Evolutionary conservation across 2,329 filamentous ascomycete genomes (phyloP).

Genomic region (Didymella sp.): DNA sequence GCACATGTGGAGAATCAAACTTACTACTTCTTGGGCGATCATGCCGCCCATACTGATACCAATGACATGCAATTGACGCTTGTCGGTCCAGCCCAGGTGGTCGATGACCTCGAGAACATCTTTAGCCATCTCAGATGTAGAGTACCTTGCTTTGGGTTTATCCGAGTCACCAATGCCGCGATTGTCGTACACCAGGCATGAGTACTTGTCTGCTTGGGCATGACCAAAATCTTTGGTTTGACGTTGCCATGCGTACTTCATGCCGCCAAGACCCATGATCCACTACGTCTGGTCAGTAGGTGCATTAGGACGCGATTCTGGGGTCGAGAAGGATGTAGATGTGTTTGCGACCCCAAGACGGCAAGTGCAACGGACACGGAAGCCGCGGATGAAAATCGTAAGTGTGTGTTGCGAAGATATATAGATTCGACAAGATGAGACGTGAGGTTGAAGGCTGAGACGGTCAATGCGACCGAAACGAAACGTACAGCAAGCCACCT

Average conservation of each 20-base stretch:
- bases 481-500: constrained; percentile 35
- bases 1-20: constrained; percentile 22
- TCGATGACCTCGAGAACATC: constrained; percentile 75
- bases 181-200: constrained; percentile 81
- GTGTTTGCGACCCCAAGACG: not conserved
- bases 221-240: constrained; percentile 86
- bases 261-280: constrained; percentile 80
- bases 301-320: not conserved
- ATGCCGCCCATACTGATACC: constrained; percentile 90
- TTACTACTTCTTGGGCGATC: constrained; percentile 83
- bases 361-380: constrained; percentile 3
- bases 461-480: constrained; percentile 47
- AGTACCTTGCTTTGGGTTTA: constrained; percentile 79
- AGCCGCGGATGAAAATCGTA: not conserved
- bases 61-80: constrained; percentile 69
- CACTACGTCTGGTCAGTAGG: constrained; percentile 60
- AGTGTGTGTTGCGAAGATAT: not conserved
- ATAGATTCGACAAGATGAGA: constrained; percentile 32
- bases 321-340: not conserved
- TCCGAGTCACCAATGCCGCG: constrained; percentile 82
- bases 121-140: constrained; percentile 82
- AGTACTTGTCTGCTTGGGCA: constrained; percentile 69
- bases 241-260: constrained; percentile 76
- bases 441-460: constrained; percentile 40
- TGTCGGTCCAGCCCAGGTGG: constrained; percentile 71